These are phyloP conservation scores for Xanthoconium separans DNA, from an alignment of 1,284 basidiomycete species.

Conservation along the genomic window DNA sequence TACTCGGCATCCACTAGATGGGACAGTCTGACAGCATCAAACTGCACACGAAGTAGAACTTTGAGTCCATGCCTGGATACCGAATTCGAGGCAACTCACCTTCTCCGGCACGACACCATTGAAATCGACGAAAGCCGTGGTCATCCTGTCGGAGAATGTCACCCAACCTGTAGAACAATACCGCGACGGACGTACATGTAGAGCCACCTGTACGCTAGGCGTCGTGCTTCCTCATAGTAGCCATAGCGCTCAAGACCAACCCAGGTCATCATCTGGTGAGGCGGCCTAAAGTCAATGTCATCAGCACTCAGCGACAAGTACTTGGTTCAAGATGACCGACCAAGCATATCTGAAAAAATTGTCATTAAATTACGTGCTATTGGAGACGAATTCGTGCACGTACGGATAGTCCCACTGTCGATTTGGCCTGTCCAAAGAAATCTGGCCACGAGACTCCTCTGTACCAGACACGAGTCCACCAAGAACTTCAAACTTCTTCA, in stretches of 20 bases:
- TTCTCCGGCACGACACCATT: slow-evolving; percentile 98
- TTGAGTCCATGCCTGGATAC: not conserved
- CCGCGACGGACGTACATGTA: slow-evolving; percentile 72
- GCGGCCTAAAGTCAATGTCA: slow-evolving; percentile 63
- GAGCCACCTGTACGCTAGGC: slow-evolving; percentile 93
- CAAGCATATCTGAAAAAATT: slow-evolving; percentile 59
- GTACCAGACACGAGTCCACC: slow-evolving; percentile 97
- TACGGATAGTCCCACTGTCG: slow-evolving; percentile 96
- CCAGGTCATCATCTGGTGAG: slow-evolving; percentile 97
- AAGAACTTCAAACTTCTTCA: slow-evolving; percentile 94
- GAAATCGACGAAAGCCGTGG: slow-evolving; percentile 90
- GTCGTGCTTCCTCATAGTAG: slow-evolving; percentile 89
- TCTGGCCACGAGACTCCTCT: slow-evolving; percentile 93
- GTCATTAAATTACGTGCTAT: slow-evolving; percentile 13
- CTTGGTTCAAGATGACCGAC: slow-evolving; percentile 31
- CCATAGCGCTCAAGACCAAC: slow-evolving; percentile 96
- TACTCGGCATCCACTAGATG: slow-evolving; percentile 98
- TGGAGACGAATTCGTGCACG: slow-evolving; percentile 32
- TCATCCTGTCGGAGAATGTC: slow-evolving; percentile 62
- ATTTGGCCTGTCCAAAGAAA: slow-evolving; percentile 95
- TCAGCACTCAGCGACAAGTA: slow-evolving; percentile 1
- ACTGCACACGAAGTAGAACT: slow-evolving; percentile 44
- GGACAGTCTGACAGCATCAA: slow-evolving; percentile 93
- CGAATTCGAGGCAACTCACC: slow-evolving; percentile 31
- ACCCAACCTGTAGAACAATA: not conserved